These are phyloP conservation scores for Ceratocystis ficicola DNA, from an alignment of 2,329 filamentous ascomycete genomes.

Conservation along the genomic window DNA sequence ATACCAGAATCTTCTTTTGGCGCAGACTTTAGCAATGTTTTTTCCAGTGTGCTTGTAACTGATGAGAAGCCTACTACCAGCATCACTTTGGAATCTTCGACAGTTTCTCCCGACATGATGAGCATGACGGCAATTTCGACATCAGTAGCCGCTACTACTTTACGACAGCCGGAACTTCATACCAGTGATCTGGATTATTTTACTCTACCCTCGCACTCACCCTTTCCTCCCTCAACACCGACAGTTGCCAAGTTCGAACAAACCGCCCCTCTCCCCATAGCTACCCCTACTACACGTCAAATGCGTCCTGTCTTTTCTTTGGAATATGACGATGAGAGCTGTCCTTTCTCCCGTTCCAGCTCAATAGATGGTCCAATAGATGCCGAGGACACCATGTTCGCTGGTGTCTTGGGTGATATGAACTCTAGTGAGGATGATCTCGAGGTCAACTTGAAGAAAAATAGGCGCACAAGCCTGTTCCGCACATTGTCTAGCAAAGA, in stretches of 20 bases:
- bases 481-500: slow-evolving; percentile 19
- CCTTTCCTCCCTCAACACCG: not conserved
- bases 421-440: slow-evolving; percentile 10
- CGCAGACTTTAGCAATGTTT: not conserved
- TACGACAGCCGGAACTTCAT: not conserved
- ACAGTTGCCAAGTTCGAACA: not conserved
- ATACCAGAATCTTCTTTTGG: slow-evolving; percentile 12
- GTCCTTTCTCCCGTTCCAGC: slow-evolving; percentile 12
- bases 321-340: not conserved
- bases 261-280: not conserved
- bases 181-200: not conserved
- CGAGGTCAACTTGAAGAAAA: slow-evolving; percentile 13
- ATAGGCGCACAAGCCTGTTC: slow-evolving; percentile 18
- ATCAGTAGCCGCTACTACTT: not conserved
- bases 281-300: not conserved
- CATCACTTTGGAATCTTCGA: not conserved
- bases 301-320: slow-evolving; percentile 14
- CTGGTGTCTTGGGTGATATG: slow-evolving; percentile 19
- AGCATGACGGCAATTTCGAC: not conserved
- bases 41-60: not conserved
- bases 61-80: not conserved
- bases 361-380: slow-evolving; percentile 2
- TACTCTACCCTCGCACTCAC: not conserved
- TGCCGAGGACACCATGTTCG: slow-evolving; percentile 18
- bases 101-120: not conserved